Percentiles rank a stretch among this genome's conserved stretches.
phyloP scores from a whole-genome alignment of 1,139 yeast genomes.

The Scheffersomyces parashehatae region DNA sequence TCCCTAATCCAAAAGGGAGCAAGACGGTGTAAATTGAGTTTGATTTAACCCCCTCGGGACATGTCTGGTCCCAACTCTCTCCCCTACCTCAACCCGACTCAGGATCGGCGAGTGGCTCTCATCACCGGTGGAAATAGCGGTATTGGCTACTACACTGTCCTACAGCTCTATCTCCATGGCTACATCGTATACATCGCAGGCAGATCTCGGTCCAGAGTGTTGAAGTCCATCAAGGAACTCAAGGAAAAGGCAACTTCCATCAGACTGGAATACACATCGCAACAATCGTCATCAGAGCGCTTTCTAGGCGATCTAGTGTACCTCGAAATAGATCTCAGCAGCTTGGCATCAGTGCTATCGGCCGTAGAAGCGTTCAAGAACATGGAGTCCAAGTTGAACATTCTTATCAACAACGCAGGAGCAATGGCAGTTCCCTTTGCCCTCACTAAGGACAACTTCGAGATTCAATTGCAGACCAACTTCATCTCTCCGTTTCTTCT shows the following conservation, averaged over 20 bases:
- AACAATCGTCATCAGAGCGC: slow-evolving; percentile 10
- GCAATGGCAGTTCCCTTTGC: slow-evolving; percentile 74
- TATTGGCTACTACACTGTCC: slow-evolving; percentile 43
- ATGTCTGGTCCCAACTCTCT: slow-evolving; percentile 24
- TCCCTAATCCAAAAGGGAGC: too few relatives aligned
- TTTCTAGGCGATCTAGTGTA: slow-evolving; percentile 59
- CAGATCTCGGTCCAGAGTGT: slow-evolving; percentile 36
- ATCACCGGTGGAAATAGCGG: slow-evolving; percentile 51
- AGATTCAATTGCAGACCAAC: slow-evolving; percentile 78
- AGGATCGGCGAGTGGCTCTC: slow-evolving; percentile 39
- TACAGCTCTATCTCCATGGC: slow-evolving; percentile 46
- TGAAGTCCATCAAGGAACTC: slow-evolving; percentile 37
- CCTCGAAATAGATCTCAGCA: slow-evolving; percentile 63
- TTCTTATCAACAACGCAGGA: slow-evolving; percentile 80
- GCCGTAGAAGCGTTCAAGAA: slow-evolving; percentile 54
- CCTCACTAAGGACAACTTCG: slow-evolving; percentile 69
- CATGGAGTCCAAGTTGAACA: slow-evolving; percentile 55
- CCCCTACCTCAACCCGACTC: slow-evolving; percentile 33
- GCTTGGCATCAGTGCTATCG: slow-evolving; percentile 54
- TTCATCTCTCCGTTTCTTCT: slow-evolving; percentile 75
- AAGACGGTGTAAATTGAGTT: too few relatives aligned
- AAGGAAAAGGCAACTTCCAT: slow-evolving; percentile 15
- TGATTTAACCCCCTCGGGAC: too few relatives aligned
- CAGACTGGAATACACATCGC: slow-evolving; percentile 7
- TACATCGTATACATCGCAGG: slow-evolving; percentile 44